Evolutionary conservation across 2,329 filamentous ascomycete genomes (phyloP).

Genomic region (Sclerotinia borealis): DNA sequence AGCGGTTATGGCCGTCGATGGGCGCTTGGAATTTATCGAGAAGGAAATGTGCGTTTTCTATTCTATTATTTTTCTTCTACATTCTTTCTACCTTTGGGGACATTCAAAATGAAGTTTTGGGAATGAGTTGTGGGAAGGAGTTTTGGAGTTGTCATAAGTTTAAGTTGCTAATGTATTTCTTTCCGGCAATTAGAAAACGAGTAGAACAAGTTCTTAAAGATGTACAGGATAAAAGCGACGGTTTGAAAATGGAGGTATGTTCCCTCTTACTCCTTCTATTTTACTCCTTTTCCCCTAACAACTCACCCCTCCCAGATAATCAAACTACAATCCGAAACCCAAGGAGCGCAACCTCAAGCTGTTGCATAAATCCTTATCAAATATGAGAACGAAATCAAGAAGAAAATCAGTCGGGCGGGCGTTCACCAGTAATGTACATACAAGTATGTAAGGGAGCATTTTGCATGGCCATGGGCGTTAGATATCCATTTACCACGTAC

Average conservation of each 20-base stretch:
- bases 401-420: background rate
- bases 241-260: slow-evolving; percentile 57
- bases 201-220: slow-evolving; percentile 61
- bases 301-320: background rate
- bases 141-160: too few relatives aligned
- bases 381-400: background rate
- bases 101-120: background rate
- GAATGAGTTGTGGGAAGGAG: too few relatives aligned
- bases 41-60: slow-evolving; percentile 72
- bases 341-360: background rate
- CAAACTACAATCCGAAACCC: slow-evolving; percentile 9
- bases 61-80: background rate
- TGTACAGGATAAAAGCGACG: slow-evolving; percentile 58
- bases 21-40: slow-evolving; percentile 83
- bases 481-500: background rate
- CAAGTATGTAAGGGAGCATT: background rate
- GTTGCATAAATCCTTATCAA: background rate
- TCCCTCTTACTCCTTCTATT: background rate
- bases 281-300: background rate
- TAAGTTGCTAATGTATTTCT: background rate
- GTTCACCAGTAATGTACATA: slow-evolving; percentile 1
- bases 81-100: background rate
- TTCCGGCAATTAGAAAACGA: slow-evolving; percentile 46
- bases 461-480: background rate
- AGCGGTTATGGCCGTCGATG: slow-evolving; percentile 84